Evolutionary conservation across 2,329 filamentous ascomycete species (phyloP).

Genomic region (Aspergillus tamarii): DNA sequence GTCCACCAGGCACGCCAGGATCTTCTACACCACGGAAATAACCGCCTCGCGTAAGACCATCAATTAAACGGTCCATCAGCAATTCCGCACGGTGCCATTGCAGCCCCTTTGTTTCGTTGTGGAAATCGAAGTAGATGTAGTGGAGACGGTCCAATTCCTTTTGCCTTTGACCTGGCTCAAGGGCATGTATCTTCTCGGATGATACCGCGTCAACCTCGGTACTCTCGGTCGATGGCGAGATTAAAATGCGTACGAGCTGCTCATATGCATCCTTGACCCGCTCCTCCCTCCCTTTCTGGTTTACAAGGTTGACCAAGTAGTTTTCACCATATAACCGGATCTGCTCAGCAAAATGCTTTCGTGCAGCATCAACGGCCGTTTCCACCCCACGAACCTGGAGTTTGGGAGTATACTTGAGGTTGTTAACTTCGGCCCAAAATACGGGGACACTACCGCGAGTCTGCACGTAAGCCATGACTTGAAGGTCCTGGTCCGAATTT

Average conservation of each 20-base stretch:
- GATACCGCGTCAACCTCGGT: conserved; percentile 67
- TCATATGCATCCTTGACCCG: conserved; percentile 93
- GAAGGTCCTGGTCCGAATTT: conserved; percentile 71
- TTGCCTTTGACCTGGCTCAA: conserved; percentile 65
- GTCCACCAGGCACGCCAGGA: conserved; percentile 70
- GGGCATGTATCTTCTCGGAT: conserved; percentile 77
- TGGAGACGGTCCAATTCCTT: conserved; percentile 81
- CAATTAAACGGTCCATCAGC: conserved; percentile 78
- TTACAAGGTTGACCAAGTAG: conserved; percentile 95
- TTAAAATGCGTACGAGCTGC: conserved; percentile 77
- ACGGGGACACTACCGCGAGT: conserved; percentile 95
- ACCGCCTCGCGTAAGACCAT: conserved; percentile 74
- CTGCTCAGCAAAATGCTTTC: conserved; percentile 90
- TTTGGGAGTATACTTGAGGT: conserved; percentile 85
- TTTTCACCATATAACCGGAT: conserved; percentile 94
- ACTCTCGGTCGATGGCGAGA: conserved; percentile 69
- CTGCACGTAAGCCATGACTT: conserved; percentile 93
- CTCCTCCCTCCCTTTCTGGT: conserved; percentile 90
- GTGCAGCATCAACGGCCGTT: conserved; percentile 74
- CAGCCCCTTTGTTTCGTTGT: conserved; percentile 94
- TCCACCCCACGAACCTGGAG: conserved; percentile 86
- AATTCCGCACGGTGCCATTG: conserved; percentile 90
- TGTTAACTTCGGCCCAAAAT: conserved; percentile 96
- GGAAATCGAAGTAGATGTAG: conserved; percentile 98
- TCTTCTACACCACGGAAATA: conserved; percentile 94